Conservation (phyloP, 2,329 filamentous ascomycete genomes). For the Zymoseptoria tritici region DNA sequence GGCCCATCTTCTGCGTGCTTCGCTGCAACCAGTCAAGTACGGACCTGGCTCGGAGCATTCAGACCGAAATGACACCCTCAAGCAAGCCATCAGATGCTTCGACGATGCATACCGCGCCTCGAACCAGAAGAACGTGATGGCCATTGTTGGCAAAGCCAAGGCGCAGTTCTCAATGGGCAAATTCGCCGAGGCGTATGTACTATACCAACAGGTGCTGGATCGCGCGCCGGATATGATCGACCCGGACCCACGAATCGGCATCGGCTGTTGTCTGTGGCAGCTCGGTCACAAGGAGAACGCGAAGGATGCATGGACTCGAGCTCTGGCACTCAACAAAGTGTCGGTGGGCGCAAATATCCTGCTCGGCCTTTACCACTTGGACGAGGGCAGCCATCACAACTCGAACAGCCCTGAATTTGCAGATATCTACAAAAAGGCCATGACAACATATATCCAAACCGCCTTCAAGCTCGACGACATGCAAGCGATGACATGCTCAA, state of each 20-base stretch:
- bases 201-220: constrained; percentile 79
- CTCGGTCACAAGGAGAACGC: constrained; percentile 91
- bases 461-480: constrained; percentile 91
- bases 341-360: constrained; percentile 88
- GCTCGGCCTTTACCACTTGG: constrained; percentile 81
- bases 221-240: constrained; percentile 84
- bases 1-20: constrained; percentile 78
- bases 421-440: constrained; percentile 80
- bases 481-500: constrained; percentile 79
- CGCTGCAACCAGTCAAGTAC: constrained; percentile 68
- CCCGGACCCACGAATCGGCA: constrained; percentile 90
- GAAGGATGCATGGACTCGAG: constrained; percentile 80
- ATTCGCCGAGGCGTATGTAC: constrained; percentile 72
- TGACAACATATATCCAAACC: constrained; percentile 88
- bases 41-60: constrained; percentile 57
- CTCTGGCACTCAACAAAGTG: constrained; percentile 70
- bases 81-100: constrained; percentile 83
- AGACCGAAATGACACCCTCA: constrained; percentile 70
- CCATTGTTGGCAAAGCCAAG: constrained; percentile 80
- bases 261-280: constrained; percentile 96
- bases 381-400: constrained; percentile 73
- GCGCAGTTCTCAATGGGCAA: constrained; percentile 80
- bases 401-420: constrained; percentile 81
- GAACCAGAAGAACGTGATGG: constrained; percentile 81
- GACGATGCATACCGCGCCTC: constrained; percentile 87